Evolutionary conservation across 1,139 yeast species (phyloP).

Genomic region (Debaryomycetaceae sp.): DNA sequence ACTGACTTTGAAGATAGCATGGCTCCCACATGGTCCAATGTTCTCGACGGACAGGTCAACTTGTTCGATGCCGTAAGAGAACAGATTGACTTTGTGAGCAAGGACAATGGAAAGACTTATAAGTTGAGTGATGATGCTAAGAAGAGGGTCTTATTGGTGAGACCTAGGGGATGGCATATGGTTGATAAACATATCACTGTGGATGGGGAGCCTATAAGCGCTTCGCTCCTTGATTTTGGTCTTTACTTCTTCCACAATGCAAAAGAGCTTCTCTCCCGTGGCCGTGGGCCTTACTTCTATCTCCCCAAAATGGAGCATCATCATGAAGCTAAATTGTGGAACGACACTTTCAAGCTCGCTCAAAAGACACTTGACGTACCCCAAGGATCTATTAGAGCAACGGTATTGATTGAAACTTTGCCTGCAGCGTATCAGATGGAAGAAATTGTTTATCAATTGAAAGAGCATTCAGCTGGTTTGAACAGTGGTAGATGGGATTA

Average conservation of each 20-base stretch:
- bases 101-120: conserved; percentile 12
- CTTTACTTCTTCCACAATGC: conserved; percentile 21
- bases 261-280: conserved; percentile 17
- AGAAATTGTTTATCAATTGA: conserved; percentile 27
- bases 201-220: conserved; percentile 17
- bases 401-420: conserved; percentile 28
- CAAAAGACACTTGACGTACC: conserved; percentile 21
- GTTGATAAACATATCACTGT: conserved; percentile 15
- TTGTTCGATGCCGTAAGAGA: conserved; percentile 15
- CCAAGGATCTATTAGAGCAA: conserved; percentile 27
- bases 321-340: conserved; percentile 29
- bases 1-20: conserved; percentile 17
- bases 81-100: conserved; percentile 12
- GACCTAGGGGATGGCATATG: conserved; percentile 22
- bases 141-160: conserved; percentile 13
- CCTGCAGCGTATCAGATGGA: conserved; percentile 33
- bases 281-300: conserved; percentile 28
- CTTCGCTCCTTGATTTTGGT: conserved; percentile 16
- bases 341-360: conserved; percentile 24
- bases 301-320: conserved; percentile 31
- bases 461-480: conserved; percentile 26
- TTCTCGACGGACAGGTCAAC: conserved; percentile 16
- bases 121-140: conserved; percentile 11
- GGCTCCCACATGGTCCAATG: conserved; percentile 17
- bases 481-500: conserved; percentile 33